A percentile compares a stretch with the other conserved stretches of the same genome.
These are phyloP conservation scores for Phytophthora cactorum DNA, from an alignment of 352 stramenopile genomes.

Conservation along the genomic window DNA sequence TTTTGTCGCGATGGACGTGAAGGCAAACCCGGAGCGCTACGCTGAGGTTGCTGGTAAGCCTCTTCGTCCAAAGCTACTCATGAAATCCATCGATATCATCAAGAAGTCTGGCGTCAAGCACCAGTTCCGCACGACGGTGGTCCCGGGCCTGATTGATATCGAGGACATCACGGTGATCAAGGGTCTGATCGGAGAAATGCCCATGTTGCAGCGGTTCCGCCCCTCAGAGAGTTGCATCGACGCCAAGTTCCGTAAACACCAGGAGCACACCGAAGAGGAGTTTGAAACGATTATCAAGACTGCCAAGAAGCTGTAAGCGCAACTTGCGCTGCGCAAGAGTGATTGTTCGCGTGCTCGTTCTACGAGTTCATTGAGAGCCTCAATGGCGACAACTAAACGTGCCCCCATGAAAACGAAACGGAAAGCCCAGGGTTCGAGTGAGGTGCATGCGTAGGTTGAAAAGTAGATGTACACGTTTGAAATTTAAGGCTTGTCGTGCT, in stretches of 20 bases:
- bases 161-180: constrained; percentile 40
- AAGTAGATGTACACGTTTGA: too few relatives aligned
- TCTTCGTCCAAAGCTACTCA: constrained; percentile 33
- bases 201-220: constrained; percentile 37
- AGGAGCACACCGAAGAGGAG: constrained; percentile 37
- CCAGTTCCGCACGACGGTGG: constrained; percentile 40
- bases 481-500: too few relatives aligned
- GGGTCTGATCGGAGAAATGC: constrained; percentile 21
- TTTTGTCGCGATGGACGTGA: constrained; percentile 42
- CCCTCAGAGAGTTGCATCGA: constrained; percentile 35
- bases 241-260: constrained; percentile 26
- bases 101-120: constrained; percentile 37
- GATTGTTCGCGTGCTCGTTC: too few relatives aligned
- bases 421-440: too few relatives aligned
- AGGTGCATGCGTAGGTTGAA: too few relatives aligned
- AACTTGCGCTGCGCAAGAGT: neutral
- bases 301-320: constrained; percentile 24
- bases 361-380: too few relatives aligned
- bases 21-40: constrained; percentile 34
- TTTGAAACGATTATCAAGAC: constrained; percentile 30
- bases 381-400: too few relatives aligned
- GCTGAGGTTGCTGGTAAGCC: constrained; percentile 33
- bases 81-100: constrained; percentile 38
- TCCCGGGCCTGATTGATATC: constrained; percentile 37
- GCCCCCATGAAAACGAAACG: too few relatives aligned